Conservation (phyloP, 2,329 filamentous ascomycete species). For the Penicillium polonicum region DNA sequence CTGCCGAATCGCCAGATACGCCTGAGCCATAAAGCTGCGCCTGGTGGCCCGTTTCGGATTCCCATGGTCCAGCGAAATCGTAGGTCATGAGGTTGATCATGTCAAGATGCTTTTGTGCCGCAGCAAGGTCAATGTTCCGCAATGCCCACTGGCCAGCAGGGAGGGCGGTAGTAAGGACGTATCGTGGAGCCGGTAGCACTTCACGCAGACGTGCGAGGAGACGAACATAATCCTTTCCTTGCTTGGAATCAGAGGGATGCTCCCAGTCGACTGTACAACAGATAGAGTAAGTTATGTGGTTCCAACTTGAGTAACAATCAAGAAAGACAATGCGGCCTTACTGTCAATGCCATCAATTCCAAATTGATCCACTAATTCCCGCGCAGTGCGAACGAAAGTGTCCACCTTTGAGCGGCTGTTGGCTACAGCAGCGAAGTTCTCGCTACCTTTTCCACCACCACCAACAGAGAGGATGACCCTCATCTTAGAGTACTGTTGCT, state of each 20-base stretch:
- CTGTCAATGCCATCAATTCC: conserved; percentile 75
- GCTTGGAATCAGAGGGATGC: conserved; percentile 64
- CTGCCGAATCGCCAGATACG: conserved; percentile 63
- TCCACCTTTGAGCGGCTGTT: conserved; percentile 60
- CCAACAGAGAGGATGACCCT: conserved; percentile 77
- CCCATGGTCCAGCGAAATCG: conserved; percentile 74
- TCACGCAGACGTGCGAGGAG: conserved; percentile 66
- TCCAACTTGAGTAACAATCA: not conserved
- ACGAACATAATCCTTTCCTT: conserved; percentile 69
- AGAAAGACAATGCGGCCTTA: conserved; percentile 42
- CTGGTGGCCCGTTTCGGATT: conserved; percentile 67
- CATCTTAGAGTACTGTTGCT: conserved; percentile 67
- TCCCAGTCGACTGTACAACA: conserved; percentile 71
- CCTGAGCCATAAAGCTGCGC: conserved; percentile 66
- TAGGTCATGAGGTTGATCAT: conserved; percentile 78
- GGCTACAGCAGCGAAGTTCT: conserved; percentile 68
- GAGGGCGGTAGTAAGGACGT: conserved; percentile 69
- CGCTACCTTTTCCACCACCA: conserved; percentile 62
- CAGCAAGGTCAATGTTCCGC: conserved; percentile 65
- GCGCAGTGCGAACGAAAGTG: conserved; percentile 68
- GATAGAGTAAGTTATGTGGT: not conserved
- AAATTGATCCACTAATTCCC: conserved; percentile 66
- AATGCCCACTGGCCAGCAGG: conserved; percentile 67
- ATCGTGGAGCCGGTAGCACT: conserved; percentile 66
- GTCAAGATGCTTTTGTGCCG: conserved; percentile 66